Evolutionary conservation across 257 asterid genomes (phyloP).

Genomic region (Gentiana macrophylla): DNA sequence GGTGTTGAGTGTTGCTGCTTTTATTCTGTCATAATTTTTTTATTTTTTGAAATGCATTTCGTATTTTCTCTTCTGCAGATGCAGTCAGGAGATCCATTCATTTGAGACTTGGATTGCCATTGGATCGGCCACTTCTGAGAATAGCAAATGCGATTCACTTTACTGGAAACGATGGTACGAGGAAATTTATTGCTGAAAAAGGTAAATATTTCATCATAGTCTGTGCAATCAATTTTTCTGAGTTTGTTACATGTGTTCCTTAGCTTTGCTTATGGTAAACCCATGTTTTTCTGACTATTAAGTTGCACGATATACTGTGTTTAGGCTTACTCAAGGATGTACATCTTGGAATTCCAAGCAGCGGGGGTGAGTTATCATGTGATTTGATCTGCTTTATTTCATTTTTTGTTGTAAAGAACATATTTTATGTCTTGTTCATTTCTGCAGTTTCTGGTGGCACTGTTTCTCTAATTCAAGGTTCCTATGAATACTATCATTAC

Average conservation of each 20-base stretch:
- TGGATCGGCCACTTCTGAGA: slow-evolving; percentile 94
- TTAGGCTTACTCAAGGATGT: slow-evolving; percentile 65
- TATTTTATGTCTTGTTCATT: slow-evolving; percentile 9
- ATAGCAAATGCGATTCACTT: slow-evolving; percentile 67
- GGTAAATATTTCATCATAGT: slow-evolving; percentile 27
- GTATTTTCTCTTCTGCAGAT: slow-evolving; percentile 36
- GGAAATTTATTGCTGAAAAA: slow-evolving; percentile 32
- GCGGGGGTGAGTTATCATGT: slow-evolving; percentile 52
- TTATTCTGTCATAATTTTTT: not conserved
- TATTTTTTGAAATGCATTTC: not conserved
- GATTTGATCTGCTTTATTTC: not conserved
- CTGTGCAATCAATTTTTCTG: too few relatives aligned
- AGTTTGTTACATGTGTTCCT: too few relatives aligned
- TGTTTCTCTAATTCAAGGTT: slow-evolving; percentile 76
- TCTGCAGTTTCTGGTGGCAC: slow-evolving; percentile 74
- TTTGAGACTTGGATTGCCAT: slow-evolving; percentile 79
- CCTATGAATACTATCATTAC: slow-evolving; percentile 90
- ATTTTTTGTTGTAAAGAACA: slow-evolving; percentile 8
- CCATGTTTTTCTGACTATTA: too few relatives aligned
- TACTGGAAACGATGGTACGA: slow-evolving; percentile 33
- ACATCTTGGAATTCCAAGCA: slow-evolving; percentile 76
- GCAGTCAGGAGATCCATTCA: slow-evolving; percentile 77
- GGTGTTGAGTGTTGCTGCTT: not conserved
- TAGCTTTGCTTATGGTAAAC: too few relatives aligned
- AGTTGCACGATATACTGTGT: slow-evolving; percentile 18